Evolutionary conservation across 495 filamentous ascomycete species (phyloP).

Genomic region (Podospora appendiculata): DNA sequence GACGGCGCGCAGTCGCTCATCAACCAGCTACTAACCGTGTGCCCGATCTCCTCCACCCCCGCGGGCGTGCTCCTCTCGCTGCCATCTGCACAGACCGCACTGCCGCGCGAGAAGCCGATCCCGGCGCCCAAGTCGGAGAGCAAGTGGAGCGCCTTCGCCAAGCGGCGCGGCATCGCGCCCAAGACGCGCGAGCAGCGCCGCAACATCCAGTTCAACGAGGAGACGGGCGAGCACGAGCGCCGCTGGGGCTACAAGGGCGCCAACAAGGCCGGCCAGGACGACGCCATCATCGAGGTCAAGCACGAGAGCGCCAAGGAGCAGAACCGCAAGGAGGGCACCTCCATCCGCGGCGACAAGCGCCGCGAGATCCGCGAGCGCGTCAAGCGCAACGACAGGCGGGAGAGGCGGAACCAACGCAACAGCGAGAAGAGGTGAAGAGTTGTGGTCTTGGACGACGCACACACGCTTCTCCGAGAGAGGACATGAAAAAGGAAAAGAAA

Average conservation of each 20-base stretch:
- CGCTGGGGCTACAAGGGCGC: conserved; percentile 87
- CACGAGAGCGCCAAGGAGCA: conserved; percentile 55
- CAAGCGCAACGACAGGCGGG: conserved; percentile 60
- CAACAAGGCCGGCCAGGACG: conserved; percentile 59
- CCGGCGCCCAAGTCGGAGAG: conserved; percentile 73
- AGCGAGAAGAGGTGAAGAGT: background rate
- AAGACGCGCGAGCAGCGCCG: conserved; percentile 57
- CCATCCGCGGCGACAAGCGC: conserved; percentile 53
- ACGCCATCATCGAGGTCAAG: conserved; percentile 86
- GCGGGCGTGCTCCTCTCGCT: conserved; percentile 70
- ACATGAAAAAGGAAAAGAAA: background rate
- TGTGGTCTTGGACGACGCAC: background rate
- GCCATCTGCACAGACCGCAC: conserved; percentile 54
- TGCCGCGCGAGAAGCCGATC: conserved; percentile 87
- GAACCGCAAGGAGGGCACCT: conserved; percentile 50
- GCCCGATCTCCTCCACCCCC: conserved; percentile 59
- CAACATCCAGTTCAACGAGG: conserved; percentile 78
- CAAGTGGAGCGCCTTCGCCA: conserved; percentile 91
- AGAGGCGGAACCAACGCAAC: conserved; percentile 59
- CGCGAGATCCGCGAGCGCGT: conserved; percentile 56
- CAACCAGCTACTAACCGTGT: conserved; percentile 70
- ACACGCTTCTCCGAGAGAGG: background rate
- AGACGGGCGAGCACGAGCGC: conserved; percentile 77
- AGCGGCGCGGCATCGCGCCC: conserved; percentile 87
- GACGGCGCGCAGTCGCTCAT: conserved; percentile 83